Conservation (phyloP, 2,329 filamentous ascomycete species). For the Kalaharituber pfeilii region DNA sequence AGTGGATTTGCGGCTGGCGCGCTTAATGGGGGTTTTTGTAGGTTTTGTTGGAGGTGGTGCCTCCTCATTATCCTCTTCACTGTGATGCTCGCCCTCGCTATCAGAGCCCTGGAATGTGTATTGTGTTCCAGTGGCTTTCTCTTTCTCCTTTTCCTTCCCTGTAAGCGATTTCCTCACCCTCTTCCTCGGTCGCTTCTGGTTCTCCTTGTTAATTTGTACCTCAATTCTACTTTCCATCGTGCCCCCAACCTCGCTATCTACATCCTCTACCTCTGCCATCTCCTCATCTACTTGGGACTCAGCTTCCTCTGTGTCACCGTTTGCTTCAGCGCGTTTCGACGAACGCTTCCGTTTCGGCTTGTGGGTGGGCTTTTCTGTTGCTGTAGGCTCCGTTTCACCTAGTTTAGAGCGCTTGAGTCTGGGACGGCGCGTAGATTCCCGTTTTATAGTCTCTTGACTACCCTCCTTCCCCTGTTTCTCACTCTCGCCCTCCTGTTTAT, state of each 20-base stretch:
- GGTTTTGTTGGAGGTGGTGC: background rate
- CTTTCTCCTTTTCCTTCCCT: background rate
- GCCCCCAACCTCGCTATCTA: background rate
- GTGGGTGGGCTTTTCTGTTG: background rate
- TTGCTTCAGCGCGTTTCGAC: background rate
- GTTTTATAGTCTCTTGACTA: background rate
- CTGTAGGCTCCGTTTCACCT: background rate
- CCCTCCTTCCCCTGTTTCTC: background rate
- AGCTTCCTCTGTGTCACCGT: background rate
- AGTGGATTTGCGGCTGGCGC: background rate
- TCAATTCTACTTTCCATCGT: background rate
- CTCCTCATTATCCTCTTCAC: background rate
- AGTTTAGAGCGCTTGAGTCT: background rate
- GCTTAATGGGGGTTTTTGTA: background rate
- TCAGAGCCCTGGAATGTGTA: slow-evolving; percentile 10
- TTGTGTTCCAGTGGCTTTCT: slow-evolving; percentile 6
- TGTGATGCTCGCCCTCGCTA: background rate
- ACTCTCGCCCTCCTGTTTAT: background rate
- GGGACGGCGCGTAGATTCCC: background rate
- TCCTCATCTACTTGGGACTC: slow-evolving; percentile 2
- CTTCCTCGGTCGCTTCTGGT: background rate
- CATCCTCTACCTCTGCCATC: slow-evolving; percentile 2
- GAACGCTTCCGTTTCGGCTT: background rate
- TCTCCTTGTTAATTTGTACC: slow-evolving; percentile 1
- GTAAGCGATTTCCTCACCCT: background rate